Evolutionary conservation across 2,329 filamentous ascomycete genomes (phyloP).

Genomic region (Exophiala xenobiotica): DNA sequence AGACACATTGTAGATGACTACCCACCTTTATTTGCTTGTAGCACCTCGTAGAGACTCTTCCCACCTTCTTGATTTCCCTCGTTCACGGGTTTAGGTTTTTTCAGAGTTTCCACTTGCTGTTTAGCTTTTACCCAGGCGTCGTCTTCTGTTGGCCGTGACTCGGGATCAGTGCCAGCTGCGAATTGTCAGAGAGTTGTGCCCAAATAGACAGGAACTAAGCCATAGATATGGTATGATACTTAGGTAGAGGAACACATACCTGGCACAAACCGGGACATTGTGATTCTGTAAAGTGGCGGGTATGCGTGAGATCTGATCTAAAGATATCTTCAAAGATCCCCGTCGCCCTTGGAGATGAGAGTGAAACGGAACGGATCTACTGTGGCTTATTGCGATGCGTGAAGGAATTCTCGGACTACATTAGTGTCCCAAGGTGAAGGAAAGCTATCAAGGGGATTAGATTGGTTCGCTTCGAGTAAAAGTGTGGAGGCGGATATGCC

Average conservation of each 20-base stretch:
- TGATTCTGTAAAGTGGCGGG: too few species aligned
- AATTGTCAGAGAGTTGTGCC: neutral
- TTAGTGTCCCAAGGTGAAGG: too few species aligned
- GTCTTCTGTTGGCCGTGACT: conserved; percentile 41
- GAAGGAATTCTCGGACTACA: too few species aligned
- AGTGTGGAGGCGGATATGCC: too few species aligned
- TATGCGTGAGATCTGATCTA: too few species aligned
- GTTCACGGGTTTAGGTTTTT: conserved; percentile 23
- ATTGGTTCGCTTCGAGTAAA: too few species aligned
- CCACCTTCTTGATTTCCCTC: conserved; percentile 40
- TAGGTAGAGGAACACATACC: neutral
- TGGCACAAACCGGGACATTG: conserved; percentile 49
- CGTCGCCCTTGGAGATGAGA: too few species aligned
- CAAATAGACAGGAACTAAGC: neutral
- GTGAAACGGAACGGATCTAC: too few species aligned
- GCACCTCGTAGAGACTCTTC: conserved; percentile 50
- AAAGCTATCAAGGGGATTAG: too few species aligned
- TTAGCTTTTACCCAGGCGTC: conserved; percentile 46
- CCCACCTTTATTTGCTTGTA: conserved; percentile 53
- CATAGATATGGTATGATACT: too few species aligned
- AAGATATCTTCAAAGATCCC: conserved; percentile 45
- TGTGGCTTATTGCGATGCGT: too few species aligned
- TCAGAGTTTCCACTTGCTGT: conserved; percentile 34
- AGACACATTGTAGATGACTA: conserved; percentile 6
- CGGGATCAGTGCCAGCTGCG: conserved; percentile 42